phyloP scores from a whole-genome alignment of 179 eudicot genomes.

The Actinidia polygama region DNA sequence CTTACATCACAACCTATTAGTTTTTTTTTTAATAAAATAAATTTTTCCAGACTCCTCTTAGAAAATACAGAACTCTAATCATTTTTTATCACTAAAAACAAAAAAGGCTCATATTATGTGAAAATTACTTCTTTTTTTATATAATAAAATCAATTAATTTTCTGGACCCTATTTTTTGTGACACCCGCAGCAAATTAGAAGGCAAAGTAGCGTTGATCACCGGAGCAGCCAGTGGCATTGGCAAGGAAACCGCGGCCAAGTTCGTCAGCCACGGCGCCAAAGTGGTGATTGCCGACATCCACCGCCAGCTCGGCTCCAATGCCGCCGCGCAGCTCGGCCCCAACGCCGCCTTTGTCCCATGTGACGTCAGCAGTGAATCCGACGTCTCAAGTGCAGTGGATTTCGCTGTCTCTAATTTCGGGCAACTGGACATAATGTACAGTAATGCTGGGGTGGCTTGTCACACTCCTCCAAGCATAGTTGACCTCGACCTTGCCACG shows the following conservation, averaged over 20 bases:
- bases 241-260: constrained; percentile 64
- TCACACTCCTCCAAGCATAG: constrained; percentile 53
- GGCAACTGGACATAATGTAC: constrained; percentile 83
- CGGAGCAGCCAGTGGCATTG: constrained; percentile 90
- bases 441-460: constrained; percentile 83
- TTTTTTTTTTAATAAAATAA: too few relatives aligned
- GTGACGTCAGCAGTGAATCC: constrained; percentile 73
- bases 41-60: too few relatives aligned
- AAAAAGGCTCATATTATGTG: too few relatives aligned
- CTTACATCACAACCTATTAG: too few relatives aligned
- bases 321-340: constrained; percentile 52
- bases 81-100: too few relatives aligned
- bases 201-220: constrained; percentile 91
- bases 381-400: constrained; percentile 64
- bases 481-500: constrained; percentile 53
- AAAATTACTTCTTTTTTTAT: too few relatives aligned
- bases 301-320: constrained; percentile 41
- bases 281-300: constrained; percentile 78
- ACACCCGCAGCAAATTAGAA: constrained; percentile 57
- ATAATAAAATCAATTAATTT: too few relatives aligned
- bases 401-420: constrained; percentile 47
- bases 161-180: background rate
- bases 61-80: too few relatives aligned
- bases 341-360: constrained; percentile 55
- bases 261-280: constrained; percentile 77